Evolutionary conservation across 208 protist genomes (phyloP).

Genomic region (Trypanosoma platydactyli): DNA sequence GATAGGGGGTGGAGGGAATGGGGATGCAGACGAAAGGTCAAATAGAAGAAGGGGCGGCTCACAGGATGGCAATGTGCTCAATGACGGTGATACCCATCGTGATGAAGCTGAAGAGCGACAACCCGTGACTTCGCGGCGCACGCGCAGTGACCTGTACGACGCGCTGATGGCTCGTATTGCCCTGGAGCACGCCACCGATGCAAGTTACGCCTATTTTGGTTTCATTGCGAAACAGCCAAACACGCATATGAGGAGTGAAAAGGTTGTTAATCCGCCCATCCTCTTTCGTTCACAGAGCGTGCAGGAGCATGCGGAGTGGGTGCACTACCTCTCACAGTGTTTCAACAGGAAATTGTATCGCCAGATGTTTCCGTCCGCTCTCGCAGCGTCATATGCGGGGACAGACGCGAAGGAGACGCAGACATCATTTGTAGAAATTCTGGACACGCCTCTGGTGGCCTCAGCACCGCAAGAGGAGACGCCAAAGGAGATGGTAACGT

Average conservation of each 20-base stretch:
- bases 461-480: background rate
- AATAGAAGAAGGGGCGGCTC: background rate
- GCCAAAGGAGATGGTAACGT: no score
- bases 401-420: constrained; percentile 21
- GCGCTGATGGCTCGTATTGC: constrained; percentile 20
- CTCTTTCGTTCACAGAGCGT: constrained; percentile 39
- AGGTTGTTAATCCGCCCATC: constrained; percentile 34
- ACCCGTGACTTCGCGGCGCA: background rate
- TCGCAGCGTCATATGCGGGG: constrained; percentile 22
- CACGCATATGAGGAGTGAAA: background rate
- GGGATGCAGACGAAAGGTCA: background rate
- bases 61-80: constrained; percentile 1
- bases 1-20: background rate
- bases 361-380: constrained; percentile 38
- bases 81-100: constrained; percentile 7
- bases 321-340: constrained; percentile 41
- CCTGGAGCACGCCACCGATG: constrained; percentile 11
- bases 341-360: constrained; percentile 47
- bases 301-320: constrained; percentile 45
- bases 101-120: background rate
- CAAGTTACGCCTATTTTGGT: constrained; percentile 29
- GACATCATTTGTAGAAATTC: background rate
- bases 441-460: background rate
- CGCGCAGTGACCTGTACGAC: constrained; percentile 8
- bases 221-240: constrained; percentile 27